These are phyloP conservation scores for Paramecium tetraurelia DNA, from an alignment of 73 alveolate genomes.

Conservation along the genomic window DNA sequence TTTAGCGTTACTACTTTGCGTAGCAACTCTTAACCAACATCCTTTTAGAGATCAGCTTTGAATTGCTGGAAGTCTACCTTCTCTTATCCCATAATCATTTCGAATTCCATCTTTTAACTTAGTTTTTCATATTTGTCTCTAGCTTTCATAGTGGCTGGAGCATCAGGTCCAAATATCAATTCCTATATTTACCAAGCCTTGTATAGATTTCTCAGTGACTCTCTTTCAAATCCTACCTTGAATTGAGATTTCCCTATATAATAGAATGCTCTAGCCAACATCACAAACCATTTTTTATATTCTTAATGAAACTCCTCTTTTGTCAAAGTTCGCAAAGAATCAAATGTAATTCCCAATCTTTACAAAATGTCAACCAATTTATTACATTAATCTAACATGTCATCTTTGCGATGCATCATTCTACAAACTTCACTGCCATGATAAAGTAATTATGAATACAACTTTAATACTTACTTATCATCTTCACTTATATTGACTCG, in stretches of 20 bases:
- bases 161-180: slow-evolving; percentile 7
- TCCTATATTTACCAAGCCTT: not conserved
- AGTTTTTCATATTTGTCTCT: slow-evolving; percentile 26
- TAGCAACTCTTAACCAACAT: not conserved
- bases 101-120: slow-evolving; percentile 47
- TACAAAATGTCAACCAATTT: slow-evolving; percentile 12
- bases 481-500: not conserved
- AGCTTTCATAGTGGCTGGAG: not conserved
- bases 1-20: not conserved
- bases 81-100: slow-evolving; percentile 7
- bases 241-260: slow-evolving; percentile 23
- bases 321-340: not conserved
- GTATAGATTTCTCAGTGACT: not conserved
- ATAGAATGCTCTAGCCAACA: slow-evolving; percentile 40
- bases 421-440: slow-evolving; percentile 14
- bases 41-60: slow-evolving; percentile 3
- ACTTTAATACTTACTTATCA: not conserved
- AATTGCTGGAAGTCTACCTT: not conserved
- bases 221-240: slow-evolving; percentile 29
- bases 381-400: slow-evolving; percentile 7
- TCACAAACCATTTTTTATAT: slow-evolving; percentile 9
- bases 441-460: not conserved
- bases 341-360: slow-evolving; percentile 18
- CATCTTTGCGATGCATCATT: slow-evolving; percentile 15
- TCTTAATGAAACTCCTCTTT: slow-evolving; percentile 10